Conservation (phyloP, 768 basidiomycete species). For the Tulasnella sp. region DNA sequence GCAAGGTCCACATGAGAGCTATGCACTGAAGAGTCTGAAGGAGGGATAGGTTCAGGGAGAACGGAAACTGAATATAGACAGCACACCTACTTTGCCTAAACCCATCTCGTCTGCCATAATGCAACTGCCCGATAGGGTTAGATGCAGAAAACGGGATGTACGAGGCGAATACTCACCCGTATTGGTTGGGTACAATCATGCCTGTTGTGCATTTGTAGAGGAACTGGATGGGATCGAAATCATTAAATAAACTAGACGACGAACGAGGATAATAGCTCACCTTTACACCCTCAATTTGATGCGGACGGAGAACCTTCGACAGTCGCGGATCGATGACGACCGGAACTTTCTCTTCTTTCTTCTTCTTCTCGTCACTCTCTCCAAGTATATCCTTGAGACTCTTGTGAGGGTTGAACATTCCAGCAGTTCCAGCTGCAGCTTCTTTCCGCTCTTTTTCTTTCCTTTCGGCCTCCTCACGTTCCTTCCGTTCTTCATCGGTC, state of each 20-base stretch:
- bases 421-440: conserved; percentile 51
- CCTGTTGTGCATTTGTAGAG: conserved; percentile 92
- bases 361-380: conserved; percentile 56
- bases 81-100: conserved; percentile 44
- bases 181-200: conserved; percentile 80
- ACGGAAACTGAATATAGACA: background rate
- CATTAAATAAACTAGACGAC: background rate
- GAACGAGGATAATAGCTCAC: conserved; percentile 36
- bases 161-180: conserved; percentile 29
- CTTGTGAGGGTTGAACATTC: conserved; percentile 86
- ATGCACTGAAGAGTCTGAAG: conserved; percentile 95
- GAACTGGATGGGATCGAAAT: conserved; percentile 48
- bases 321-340: conserved; percentile 93
- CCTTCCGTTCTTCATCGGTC: conserved; percentile 75
- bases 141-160: background rate
- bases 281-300: conserved; percentile 98
- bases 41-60: conserved; percentile 21
- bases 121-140: conserved; percentile 51
- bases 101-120: conserved; percentile 99
- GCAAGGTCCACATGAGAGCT: conserved; percentile 84
- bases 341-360: conserved; percentile 70
- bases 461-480: conserved; percentile 63
- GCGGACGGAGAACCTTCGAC: conserved; percentile 81
- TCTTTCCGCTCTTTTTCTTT: conserved; percentile 56
- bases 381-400: conserved; percentile 73